phyloP scores from a whole-genome alignment of 2,329 filamentous ascomycete genomes.

The Pseudocercospora musae region DNA sequence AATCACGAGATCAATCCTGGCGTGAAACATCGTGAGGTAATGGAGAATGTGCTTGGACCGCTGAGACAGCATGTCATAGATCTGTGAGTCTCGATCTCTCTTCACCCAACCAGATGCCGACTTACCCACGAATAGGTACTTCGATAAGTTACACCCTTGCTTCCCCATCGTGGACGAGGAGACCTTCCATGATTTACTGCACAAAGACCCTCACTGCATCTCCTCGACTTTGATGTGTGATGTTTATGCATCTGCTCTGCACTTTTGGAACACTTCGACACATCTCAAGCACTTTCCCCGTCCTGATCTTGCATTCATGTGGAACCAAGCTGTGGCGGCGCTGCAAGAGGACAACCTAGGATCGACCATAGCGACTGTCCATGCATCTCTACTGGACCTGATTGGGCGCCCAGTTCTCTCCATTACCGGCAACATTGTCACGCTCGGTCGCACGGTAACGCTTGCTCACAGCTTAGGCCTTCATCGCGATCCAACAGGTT shows the following conservation, averaged over 20 bases:
- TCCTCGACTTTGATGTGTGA: slow-evolving; percentile 40
- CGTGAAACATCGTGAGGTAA: slow-evolving; percentile 39
- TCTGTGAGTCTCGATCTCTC: slow-evolving; percentile 28
- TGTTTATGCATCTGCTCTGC: slow-evolving; percentile 39
- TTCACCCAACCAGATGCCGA: too few species aligned
- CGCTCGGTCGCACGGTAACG: slow-evolving; percentile 52
- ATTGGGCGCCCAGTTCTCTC: slow-evolving; percentile 41
- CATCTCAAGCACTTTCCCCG: slow-evolving; percentile 36
- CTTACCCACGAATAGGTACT: slow-evolving; percentile 35
- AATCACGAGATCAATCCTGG: slow-evolving; percentile 36
- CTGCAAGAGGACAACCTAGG: slow-evolving; percentile 44
- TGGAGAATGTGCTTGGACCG: slow-evolving; percentile 41
- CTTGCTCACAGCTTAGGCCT: slow-evolving; percentile 56
- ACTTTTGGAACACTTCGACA: slow-evolving; percentile 39
- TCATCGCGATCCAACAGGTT: slow-evolving; percentile 53
- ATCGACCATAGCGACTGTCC: slow-evolving; percentile 40
- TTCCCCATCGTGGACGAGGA: slow-evolving; percentile 43
- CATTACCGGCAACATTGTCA: slow-evolving; percentile 50
- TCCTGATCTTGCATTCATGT: slow-evolving; percentile 40
- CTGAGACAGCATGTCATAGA: slow-evolving; percentile 40
- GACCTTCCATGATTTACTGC: slow-evolving; percentile 35
- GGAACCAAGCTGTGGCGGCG: slow-evolving; percentile 43
- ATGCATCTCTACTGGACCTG: slow-evolving; percentile 41
- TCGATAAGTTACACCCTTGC: slow-evolving; percentile 36
- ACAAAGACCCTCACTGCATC: slow-evolving; percentile 35